Evolutionary conservation across 306 rosid genomes (phyloP).

Genomic region (Quercus glauca): DNA sequence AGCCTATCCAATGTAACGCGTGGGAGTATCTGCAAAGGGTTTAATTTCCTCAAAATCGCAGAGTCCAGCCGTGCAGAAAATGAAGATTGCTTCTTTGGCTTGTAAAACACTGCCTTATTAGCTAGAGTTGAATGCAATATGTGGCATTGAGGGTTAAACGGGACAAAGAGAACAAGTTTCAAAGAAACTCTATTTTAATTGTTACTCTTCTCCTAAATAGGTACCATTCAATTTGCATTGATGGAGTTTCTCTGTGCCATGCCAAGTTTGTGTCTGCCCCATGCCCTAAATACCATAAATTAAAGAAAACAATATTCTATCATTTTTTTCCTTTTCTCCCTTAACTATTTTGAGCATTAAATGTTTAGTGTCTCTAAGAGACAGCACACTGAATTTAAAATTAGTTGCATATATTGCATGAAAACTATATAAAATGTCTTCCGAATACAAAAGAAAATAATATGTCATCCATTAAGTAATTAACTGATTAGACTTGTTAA

Average conservation of each 20-base stretch:
- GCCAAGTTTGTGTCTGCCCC: neutral
- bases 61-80: neutral
- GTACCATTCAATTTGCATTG: neutral
- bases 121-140: neutral
- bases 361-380: neutral
- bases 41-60: neutral
- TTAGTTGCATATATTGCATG: neutral
- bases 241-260: neutral
- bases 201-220: neutral
- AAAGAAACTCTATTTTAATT: neutral
- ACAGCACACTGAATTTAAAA: neutral
- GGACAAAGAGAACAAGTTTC: neutral
- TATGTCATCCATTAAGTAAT: neutral
- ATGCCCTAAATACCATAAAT: too few relatives aligned
- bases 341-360: neutral
- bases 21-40: neutral
- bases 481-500: neutral
- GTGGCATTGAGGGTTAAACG: neutral
- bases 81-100: neutral
- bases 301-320: too few relatives aligned
- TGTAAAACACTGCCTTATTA: neutral
- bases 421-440: neutral
- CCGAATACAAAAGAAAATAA: neutral
- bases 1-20: conserved; percentile 14
- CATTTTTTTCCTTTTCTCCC: neutral